Base-by-base conservation (phyloP, 1,284 basidiomycete species). In the Melampsora larici-populina region DNA sequence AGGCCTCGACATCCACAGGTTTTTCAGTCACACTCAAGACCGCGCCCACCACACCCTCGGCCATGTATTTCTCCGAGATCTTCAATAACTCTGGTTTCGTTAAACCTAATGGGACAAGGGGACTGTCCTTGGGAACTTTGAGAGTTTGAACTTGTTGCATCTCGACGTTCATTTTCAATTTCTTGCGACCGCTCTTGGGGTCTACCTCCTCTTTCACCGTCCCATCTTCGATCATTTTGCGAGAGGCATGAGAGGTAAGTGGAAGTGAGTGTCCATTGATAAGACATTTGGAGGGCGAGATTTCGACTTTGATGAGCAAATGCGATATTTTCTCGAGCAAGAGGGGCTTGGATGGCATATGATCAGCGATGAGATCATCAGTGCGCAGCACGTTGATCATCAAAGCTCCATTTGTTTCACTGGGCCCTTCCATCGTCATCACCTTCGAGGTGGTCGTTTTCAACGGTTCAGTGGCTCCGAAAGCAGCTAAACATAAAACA, bases 1-100 rank as follows among this genome's bases (percentile, higher is more conserved):
- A 65, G 26, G 72, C 72, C 36, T 55, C 64, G n/a, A 67, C 64
- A n/a, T 18, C 8, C 15, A 75, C 17, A 15, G 63, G 63, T 13
- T 75, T 55, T 75, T 75, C 63, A 21, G 48, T 40, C n/a, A 75
- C 64, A 40, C 29, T 67, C 48, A 75, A 64, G 64, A 75, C 40
- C 3, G 72, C 72, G 29, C 58, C 72, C 13, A 75, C 72, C 46
- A 75, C 64, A 2, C 72, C 72, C 29, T 75, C 48, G 17, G 72
- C 65, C 72, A 75, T 75, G 51, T 75, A 75, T 55, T 75, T 75
- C n/a, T 75, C 72, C 29, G 72, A 63, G 31, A 75, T 75, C 29
- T 66, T 67, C n/a, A 75, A 26, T 46, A 75, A 43, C 29, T 75
- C 72, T 17, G 72, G 64, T 17, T 63, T 31, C 9, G 72, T 66